Conservation (phyloP, 23 red algal genomes). For the Gracilariopsis chorda region DNA sequence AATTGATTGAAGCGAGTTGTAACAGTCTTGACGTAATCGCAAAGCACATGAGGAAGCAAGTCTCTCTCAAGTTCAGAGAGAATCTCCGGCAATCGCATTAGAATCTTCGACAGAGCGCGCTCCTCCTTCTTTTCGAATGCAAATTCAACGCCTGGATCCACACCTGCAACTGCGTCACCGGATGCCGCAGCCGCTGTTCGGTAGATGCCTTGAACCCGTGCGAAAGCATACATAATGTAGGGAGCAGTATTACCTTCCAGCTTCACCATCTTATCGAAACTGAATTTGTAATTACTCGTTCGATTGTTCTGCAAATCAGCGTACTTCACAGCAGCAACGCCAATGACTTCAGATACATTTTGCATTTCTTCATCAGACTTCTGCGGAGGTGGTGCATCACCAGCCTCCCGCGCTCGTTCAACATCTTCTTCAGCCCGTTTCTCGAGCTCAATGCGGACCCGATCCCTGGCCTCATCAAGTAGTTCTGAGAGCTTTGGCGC, state of each 20-base stretch:
- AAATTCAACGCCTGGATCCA: constrained; percentile 43
- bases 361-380: constrained; percentile 56
- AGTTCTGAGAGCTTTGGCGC: constrained; percentile 91
- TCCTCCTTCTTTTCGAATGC: constrained; percentile 69
- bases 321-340: constrained; percentile 95
- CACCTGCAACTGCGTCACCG: constrained; percentile 9
- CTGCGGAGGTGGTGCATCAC: constrained; percentile 55
- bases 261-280: constrained; percentile 97
- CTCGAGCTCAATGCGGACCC: constrained; percentile 64
- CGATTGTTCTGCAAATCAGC: constrained; percentile 91
- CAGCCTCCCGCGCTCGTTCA: constrained; percentile 61
- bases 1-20: constrained; percentile 90
- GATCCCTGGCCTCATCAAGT: constrained; percentile 85
- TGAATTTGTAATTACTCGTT: constrained; percentile 95
- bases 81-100: constrained; percentile 83
- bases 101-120: constrained; percentile 62
- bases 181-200: constrained; percentile 68
- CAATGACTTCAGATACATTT: constrained; percentile 74
- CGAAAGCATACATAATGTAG: constrained; percentile 97
- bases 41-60: constrained; percentile 86
- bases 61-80: constrained; percentile 86
- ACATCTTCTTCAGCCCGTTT: constrained; percentile 69
- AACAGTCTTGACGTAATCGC: constrained; percentile 93
- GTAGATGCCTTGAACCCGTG: constrained; percentile 87
- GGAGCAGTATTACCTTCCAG: constrained; percentile 96